A percentile compares a stretch with the other conserved stretches of the same genome.
Conservation (phyloP, 1,284 basidiomycete species). For the Sanghuangporus sanghuang region DNA sequence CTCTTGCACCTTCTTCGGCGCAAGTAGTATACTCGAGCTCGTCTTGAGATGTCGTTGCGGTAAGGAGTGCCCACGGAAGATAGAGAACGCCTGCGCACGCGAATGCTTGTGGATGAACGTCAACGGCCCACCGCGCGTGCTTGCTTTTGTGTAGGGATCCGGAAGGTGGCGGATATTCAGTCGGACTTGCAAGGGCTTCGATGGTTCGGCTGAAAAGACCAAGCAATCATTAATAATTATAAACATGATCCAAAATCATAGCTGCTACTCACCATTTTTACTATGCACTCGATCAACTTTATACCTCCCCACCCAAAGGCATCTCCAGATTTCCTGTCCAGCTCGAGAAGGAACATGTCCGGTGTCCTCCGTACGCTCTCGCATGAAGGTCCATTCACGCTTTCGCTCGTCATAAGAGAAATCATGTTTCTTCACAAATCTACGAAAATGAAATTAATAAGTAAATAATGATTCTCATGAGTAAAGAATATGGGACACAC, state of each 20-base stretch:
- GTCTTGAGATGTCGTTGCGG: slow-evolving; percentile 32
- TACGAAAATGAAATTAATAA: neutral
- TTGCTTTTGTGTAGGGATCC: slow-evolving; percentile 39
- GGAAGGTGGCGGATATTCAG: slow-evolving; percentile 54
- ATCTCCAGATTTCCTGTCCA: slow-evolving; percentile 63
- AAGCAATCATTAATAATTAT: neutral
- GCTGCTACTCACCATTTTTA: slow-evolving; percentile 15
- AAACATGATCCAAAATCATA: slow-evolving; percentile 11
- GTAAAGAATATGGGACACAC: slow-evolving; percentile 30
- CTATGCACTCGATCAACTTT: slow-evolving; percentile 42
- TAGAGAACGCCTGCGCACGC: slow-evolving; percentile 66
- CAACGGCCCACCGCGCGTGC: slow-evolving; percentile 48
- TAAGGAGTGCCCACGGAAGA: slow-evolving; percentile 57
- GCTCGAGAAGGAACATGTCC: slow-evolving; percentile 29
- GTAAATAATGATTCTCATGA: neutral
- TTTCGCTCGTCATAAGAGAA: slow-evolving; percentile 40
- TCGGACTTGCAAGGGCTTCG: slow-evolving; percentile 61
- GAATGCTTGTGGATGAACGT: slow-evolving; percentile 76
- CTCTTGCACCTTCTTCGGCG: slow-evolving; percentile 65
- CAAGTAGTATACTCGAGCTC: slow-evolving; percentile 53
- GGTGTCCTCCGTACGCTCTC: slow-evolving; percentile 42
- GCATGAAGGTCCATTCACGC: slow-evolving; percentile 58
- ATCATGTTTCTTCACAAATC: slow-evolving; percentile 34
- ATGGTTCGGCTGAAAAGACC: slow-evolving; percentile 35
- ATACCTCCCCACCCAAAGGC: slow-evolving; percentile 59